These are phyloP conservation scores for Vanderwaltozyma tropicalis DNA, from an alignment of 805 yeast genomes.

Conservation along the genomic window DNA sequence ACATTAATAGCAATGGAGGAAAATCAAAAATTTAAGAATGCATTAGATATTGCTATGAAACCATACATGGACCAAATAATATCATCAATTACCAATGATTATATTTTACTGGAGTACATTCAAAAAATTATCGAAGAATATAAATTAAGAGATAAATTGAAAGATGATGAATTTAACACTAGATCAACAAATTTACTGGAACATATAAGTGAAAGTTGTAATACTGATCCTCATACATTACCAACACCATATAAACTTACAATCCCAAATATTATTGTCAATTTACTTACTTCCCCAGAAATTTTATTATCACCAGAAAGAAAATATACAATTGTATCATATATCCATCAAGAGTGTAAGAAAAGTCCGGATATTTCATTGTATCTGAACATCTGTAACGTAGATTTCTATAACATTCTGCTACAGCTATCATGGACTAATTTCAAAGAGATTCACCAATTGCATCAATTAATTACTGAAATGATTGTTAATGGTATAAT, in stretches of 20 bases:
- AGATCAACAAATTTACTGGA: constrained; percentile 3
- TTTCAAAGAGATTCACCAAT: constrained; percentile 15
- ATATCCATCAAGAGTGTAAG: constrained; percentile 23
- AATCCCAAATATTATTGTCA: constrained; percentile 17
- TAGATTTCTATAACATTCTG: constrained; percentile 24
- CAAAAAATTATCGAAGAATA: constrained; percentile 8
- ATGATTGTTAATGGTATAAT: constrained; percentile 26
- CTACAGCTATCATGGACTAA: constrained; percentile 23
- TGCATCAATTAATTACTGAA: constrained; percentile 16
- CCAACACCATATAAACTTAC: constrained; percentile 24
- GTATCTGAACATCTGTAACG: constrained; percentile 23
- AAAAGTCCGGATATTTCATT: constrained; percentile 16
- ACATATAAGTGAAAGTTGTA: constrained; percentile 8
- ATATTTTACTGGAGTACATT: constrained; percentile 15
- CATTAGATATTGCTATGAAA: constrained; percentile 14
- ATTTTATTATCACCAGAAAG: constrained; percentile 17
- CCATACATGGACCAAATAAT: constrained; percentile 12
- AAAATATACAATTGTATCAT: constrained; percentile 16
- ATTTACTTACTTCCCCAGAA: constrained; percentile 10
- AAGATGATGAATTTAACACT: background rate
- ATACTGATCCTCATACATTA: constrained; percentile 4
- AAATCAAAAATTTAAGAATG: constrained; percentile 15
- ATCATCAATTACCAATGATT: constrained; percentile 14
- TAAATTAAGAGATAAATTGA: constrained; percentile 1
- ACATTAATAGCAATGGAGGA: constrained; percentile 11